These are phyloP conservation scores for Daedaleopsis sinensis DNA, from an alignment of 768 basidiomycete genomes.

Conservation along the genomic window DNA sequence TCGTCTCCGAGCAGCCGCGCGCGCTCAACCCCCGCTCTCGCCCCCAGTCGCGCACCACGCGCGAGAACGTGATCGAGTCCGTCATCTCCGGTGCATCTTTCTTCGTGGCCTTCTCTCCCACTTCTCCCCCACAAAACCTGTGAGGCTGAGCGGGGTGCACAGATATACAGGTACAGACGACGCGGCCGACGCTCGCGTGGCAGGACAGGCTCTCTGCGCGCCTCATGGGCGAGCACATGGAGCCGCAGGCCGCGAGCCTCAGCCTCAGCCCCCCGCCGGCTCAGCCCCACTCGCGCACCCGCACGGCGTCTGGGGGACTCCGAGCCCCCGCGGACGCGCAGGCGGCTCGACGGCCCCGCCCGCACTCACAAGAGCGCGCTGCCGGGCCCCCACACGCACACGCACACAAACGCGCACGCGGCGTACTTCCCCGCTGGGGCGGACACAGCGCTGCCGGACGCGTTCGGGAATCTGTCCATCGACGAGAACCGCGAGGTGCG, in stretches of 20 bases:
- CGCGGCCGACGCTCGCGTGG: constrained; percentile 67
- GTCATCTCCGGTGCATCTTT: constrained; percentile 36
- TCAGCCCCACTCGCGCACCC: no score
- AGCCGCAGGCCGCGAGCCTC: no score
- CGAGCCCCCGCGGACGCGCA: constrained; percentile 46
- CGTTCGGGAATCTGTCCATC: constrained; percentile 70
- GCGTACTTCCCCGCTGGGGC: neutral
- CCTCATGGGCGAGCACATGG: constrained; percentile 40
- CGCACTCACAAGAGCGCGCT: no score
- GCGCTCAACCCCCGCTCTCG: constrained; percentile 52
- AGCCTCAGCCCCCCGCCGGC: no score
- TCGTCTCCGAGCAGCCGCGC: constrained; percentile 57
- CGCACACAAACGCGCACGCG: no score
- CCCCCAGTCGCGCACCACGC: constrained; percentile 72
- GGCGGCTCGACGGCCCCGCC: constrained; percentile 44
- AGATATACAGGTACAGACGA: constrained; percentile 15
- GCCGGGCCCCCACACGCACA: no score
- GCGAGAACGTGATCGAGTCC: constrained; percentile 74
- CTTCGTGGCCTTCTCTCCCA: no score
- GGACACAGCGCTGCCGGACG: constrained; percentile 45
- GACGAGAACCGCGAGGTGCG: constrained; percentile 76
- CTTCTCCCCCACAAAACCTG: no score
- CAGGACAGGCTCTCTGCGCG: constrained; percentile 68
- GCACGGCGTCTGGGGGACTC: no score
- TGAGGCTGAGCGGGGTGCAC: no score